phyloP scores from a whole-genome alignment of 805 yeast genomes.

The Suhomyces kilbournensis region DNA sequence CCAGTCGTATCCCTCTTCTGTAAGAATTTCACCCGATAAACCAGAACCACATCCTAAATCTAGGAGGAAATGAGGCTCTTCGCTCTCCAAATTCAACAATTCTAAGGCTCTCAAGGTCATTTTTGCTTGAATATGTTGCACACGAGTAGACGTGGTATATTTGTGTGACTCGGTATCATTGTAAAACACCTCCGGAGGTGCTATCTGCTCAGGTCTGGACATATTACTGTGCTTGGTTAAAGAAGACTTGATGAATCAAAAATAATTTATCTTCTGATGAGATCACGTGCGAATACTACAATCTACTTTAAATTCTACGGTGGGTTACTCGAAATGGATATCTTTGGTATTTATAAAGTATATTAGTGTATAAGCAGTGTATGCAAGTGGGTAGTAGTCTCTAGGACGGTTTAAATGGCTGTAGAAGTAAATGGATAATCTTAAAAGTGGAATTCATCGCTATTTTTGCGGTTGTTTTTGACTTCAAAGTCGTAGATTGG shows the following conservation, averaged over 20 bases:
- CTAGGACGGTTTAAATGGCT: background rate
- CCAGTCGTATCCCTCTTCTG: slow-evolving; percentile 95
- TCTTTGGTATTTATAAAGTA: background rate
- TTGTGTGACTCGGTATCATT: slow-evolving; percentile 86
- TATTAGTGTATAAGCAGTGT: background rate
- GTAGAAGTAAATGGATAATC: background rate
- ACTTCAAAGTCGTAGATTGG: background rate
- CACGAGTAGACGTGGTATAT: slow-evolving; percentile 91
- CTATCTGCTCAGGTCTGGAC: slow-evolving; percentile 96
- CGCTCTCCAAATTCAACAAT: slow-evolving; percentile 64
- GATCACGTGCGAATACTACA: background rate
- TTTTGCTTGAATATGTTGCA: slow-evolving; percentile 96
- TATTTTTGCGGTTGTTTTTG: background rate
- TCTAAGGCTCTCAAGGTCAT: slow-evolving; percentile 96
- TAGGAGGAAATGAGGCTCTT: slow-evolving; percentile 62
- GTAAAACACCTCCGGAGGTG: slow-evolving; percentile 95
- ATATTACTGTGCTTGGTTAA: slow-evolving; percentile 31
- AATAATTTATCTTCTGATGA: background rate
- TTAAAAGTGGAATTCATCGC: slow-evolving; percentile 1
- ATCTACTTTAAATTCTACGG: background rate
- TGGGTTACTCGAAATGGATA: background rate
- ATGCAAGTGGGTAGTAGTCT: background rate
- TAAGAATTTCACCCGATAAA: slow-evolving; percentile 85
- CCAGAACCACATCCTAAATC: slow-evolving; percentile 99
- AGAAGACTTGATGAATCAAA: background rate